phyloP scores from a whole-genome alignment of 2,329 filamentous ascomycete genomes.

The Colletotrichum nymphaeae region DNA sequence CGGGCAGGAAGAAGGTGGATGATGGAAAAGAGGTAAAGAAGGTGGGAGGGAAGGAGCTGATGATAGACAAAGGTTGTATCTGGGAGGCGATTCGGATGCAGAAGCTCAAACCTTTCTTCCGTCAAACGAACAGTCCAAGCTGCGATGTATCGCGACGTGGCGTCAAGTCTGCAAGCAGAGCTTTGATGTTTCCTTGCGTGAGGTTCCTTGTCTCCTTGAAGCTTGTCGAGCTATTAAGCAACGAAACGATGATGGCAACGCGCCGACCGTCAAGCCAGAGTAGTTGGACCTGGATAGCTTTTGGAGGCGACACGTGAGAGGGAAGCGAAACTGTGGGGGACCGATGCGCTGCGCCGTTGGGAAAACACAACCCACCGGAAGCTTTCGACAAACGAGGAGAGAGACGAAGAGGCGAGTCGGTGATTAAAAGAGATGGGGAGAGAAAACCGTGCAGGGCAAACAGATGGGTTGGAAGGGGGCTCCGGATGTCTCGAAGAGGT shows the following conservation, averaged over 20 bases:
- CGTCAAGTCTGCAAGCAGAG: conserved; percentile 36
- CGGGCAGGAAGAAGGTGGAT: conserved; percentile 25
- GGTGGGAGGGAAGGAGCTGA: conserved; percentile 29
- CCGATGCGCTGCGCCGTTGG: conserved; percentile 30
- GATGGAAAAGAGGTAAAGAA: conserved; percentile 32
- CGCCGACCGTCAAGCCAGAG: conserved; percentile 24
- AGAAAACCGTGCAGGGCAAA: conserved; percentile 27
- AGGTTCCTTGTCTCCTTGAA: conserved; percentile 1
- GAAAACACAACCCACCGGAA: conserved; percentile 28
- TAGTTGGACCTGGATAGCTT: conserved; percentile 21
- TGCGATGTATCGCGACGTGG: conserved; percentile 28
- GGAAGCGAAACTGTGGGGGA: conserved; percentile 7
- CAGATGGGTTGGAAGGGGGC: conserved; percentile 33
- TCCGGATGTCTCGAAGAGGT: conserved; percentile 38
- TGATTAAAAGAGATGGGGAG: conserved; percentile 35
- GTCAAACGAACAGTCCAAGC: conserved; percentile 42
- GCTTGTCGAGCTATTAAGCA: conserved; percentile 18
- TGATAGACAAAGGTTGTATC: conserved; percentile 38
- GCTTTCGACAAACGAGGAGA: neutral
- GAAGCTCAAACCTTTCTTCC: conserved; percentile 52
- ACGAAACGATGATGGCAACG: conserved; percentile 15
- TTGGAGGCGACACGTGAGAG: conserved; percentile 29
- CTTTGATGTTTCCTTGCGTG: conserved; percentile 27
- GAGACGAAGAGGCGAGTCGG: neutral
- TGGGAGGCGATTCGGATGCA: conserved; percentile 45